Evolutionary conservation across 2,329 filamentous ascomycete genomes (phyloP), one percentile per base, ranked within the genome.

Genomic region (Helicocarpus griseus): DNA sequence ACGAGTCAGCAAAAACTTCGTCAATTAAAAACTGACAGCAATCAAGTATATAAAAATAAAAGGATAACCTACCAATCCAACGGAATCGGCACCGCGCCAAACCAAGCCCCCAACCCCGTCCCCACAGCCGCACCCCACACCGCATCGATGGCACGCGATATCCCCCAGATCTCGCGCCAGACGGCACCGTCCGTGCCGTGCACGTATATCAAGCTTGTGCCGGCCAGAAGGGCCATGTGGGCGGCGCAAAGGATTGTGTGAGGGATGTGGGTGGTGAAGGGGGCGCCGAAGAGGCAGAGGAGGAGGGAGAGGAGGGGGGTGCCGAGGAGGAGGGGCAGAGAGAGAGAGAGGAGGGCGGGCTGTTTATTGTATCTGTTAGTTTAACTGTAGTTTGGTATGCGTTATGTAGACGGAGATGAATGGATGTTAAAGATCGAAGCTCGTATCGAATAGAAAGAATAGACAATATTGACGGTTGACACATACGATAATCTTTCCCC

Each of bases 31-130:
- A 21, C 4, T 22, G n/a, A 11, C 4, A n/a, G 5, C 17, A 48
- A 17, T 11, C n/a, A 44, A 38, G 53, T 24, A 29, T n/a, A 43
- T 38, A 40, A 52, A 51, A 44, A 14, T 31, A 39, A 9, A 29
- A n/a, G 3, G n/a, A 5, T 5, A 17, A 14, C 73, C 60, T 56
- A 79, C 91, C 91, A 97, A 67, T 98, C 93, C 58, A 98, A 74
- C 1, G 93, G 93, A 60, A 98, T 97, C 0, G 94, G 93, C 49
- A 97, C 82, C 6, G 93, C 93, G 3, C 93, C 93, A 39, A 95
- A 72, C 93, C 93, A 97, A 38, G 88, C 89, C 5, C 93, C 93
- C 1, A 91, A 61, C 24, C 85, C 73, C 0, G 82, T 83, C 4
- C 93, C 93, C n/a, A 90, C 68, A 8, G 88, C 77, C 1, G 82